A percentile compares a stretch with the other conserved stretches of the same genome.
Conservation (phyloP, 169 alveolate genomes). For the Plasmodium vivax region DNA sequence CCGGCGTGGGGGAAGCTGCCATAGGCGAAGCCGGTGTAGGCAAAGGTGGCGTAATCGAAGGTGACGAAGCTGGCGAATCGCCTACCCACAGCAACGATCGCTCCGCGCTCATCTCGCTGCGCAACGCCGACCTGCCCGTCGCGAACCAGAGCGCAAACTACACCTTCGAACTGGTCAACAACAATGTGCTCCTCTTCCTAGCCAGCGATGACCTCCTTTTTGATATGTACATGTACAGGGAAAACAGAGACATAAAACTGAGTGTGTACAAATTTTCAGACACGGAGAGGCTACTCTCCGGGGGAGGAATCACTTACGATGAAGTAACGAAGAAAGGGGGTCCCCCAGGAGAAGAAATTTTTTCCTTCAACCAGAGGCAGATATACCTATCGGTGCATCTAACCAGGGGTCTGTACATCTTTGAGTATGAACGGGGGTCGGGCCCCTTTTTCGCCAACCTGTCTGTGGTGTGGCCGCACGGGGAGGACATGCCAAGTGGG, state of each 20-base stretch:
- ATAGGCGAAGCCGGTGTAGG: not conserved
- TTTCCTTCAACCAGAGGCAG: not conserved
- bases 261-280: slow-evolving; percentile 6
- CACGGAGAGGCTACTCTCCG: not conserved
- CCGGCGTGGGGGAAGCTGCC: not conserved
- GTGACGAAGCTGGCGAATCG: too few relatives aligned
- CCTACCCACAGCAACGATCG: not conserved
- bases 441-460: not conserved
- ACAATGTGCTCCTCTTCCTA: slow-evolving; percentile 1
- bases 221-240: slow-evolving; percentile 21
- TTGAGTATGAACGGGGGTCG: slow-evolving; percentile 1
- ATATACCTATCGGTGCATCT: slow-evolving; percentile 21
- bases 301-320: slow-evolving; percentile 3
- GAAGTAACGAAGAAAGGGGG: slow-evolving; percentile 5
- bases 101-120: not conserved
- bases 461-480: not conserved
- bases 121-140: not conserved
- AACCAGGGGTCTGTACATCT: slow-evolving; percentile 40
- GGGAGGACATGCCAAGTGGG: not conserved
- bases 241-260: not conserved
- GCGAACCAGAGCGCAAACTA: slow-evolving; percentile 1
- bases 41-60: too few relatives aligned
- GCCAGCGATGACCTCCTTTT: not conserved
- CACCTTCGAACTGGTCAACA: not conserved
- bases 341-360: not conserved